Evolutionary conservation across 2,329 filamentous ascomycete genomes (phyloP), one percentile per base, ranked within the genome.

Genomic region (Stagonosporopsis cucurbitacearum): DNA sequence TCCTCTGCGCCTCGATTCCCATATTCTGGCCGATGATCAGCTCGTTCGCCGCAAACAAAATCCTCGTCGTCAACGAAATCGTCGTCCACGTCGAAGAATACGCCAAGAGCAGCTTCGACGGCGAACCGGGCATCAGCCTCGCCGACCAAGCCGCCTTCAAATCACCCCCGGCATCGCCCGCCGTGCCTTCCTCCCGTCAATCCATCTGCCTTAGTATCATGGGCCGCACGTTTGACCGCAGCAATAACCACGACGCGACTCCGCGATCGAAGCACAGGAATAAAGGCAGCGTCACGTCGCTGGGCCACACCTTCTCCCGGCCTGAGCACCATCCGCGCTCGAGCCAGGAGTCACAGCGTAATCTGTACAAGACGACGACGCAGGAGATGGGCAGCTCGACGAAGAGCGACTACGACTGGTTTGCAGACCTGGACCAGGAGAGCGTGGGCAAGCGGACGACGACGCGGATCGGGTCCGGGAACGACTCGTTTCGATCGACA

Each of bases 61-160:
- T 76, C 57, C 71, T 75, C 36, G 73, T 76, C 54, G 70, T 75
- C 57, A 75, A 75, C 45, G 73, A 77, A 51, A 68, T 77, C 58
- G 68, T 71, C 40, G 64, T 76, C 44, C 72, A 64, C 40, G 68
- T 71, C 19, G 68, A 73, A 39, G 44, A 60, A n/a, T 56, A 53
- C 5, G 49, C 59, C 1, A 59, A 64, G 35, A 50, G 51, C 6
- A 68, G 62, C 50, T 57, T 65, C 33, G 54, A 57, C 15, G 54
- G 49, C n/a, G 37, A 52, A 12, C 35, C 43, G 1, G 62, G 59
- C 46, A 69, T 68, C 32, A 60, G 57, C 12, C 60, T 71, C 6
- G 58, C 47, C 2, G 60, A 64, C 1, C 54, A 60, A 13, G 54
- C 50, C 9, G 43, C 50, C 2, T 57, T 54, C 58, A 65, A 64